These are phyloP conservation scores for Silybum marianum DNA, from an alignment of 129 eudicot species.

Conservation along the genomic window DNA sequence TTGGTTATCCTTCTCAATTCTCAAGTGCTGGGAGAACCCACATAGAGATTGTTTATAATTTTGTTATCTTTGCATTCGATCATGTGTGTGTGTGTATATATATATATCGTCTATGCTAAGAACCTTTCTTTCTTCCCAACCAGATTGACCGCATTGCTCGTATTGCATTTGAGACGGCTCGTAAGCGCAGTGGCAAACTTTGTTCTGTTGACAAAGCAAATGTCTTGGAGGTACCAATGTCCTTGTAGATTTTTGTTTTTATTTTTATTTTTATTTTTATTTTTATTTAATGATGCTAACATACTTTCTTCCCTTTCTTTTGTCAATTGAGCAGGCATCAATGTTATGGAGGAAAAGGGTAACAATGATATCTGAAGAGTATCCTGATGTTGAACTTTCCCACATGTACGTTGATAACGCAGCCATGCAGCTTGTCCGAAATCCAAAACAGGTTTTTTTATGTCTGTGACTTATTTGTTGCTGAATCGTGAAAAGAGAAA, in stretches of 20 bases:
- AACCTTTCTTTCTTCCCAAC: not conserved
- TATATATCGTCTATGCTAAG: not conserved
- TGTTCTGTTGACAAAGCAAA: conserved; percentile 99
- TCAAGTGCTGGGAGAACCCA: not conserved
- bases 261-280: not conserved
- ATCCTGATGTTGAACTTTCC: conserved; percentile 92
- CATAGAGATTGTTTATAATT: no score
- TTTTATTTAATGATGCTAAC: no score
- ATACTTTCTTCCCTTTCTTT: not conserved
- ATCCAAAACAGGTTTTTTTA: conserved; percentile 80
- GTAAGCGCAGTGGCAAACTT: conserved; percentile 82
- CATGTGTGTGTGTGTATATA: not conserved
- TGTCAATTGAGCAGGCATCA: conserved; percentile 57
- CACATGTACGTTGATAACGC: conserved; percentile 99
- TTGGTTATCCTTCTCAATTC: no score
- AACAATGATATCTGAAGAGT: conserved; percentile 62
- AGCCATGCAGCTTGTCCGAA: conserved; percentile 97
- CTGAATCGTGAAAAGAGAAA: not conserved
- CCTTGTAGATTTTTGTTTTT: not conserved
- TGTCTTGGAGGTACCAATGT: conserved; percentile 77
- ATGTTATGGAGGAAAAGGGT: conserved; percentile 95
- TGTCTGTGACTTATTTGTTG: not conserved
- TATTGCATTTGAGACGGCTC: conserved; percentile 93
- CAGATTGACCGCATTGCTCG: conserved; percentile 98
- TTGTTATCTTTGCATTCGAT: not conserved